Evolutionary conservation across 352 stramenopile species (phyloP), one percentile per base, ranked within the genome.

Genomic region (Phytophthora nicotianae): DNA sequence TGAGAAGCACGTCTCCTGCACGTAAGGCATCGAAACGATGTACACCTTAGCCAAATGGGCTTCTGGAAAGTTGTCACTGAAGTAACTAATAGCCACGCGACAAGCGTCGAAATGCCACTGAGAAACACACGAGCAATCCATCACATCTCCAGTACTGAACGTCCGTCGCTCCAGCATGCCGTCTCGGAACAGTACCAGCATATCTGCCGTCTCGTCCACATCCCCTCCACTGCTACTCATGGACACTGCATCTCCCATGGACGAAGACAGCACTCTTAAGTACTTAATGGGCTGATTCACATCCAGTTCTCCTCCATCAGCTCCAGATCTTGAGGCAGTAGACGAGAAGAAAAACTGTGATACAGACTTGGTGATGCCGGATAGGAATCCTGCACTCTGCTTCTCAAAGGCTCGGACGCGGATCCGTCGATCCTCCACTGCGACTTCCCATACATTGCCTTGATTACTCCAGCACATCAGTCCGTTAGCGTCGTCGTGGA

Each of bases 381-480:
- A 82, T 23, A 93, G 62, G 47, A 93, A 90, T 4, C 84, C 82
- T 11, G 54, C 64, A 21, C 79, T 81, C 27, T 86, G 78, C 32
- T 87, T 88, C 57, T 93, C 84, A 35, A 93, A 89, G 17, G 75
- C 65, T 20, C 84, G 80, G 26, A 91, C 81, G 42, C 84, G 84
- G 56, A 93, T 85, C n/a, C 84, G 80, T 20, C 82, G 77, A 58
- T 93, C 82, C 26, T 93, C 84, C 43, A 93, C 82, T 19, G 82
- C 82, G 11, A 93, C 68, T 49, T 93, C 84, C 84, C 84, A 93
- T 24, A 93, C 68, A 59, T 83, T 90, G 11, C 84, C 84, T 21
- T 86, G 65, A 52, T 88, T 90, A 62, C 80, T 90, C 84, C 84
- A 93, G 69, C 84, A 93, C 38, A 93, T 37, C n/a, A 93, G 49